A percentile compares a stretch with the other conserved stretches of the same genome.
phyloP scores from a whole-genome alignment of 306 rosid species.

The Styphnolobium japonicum region DNA sequence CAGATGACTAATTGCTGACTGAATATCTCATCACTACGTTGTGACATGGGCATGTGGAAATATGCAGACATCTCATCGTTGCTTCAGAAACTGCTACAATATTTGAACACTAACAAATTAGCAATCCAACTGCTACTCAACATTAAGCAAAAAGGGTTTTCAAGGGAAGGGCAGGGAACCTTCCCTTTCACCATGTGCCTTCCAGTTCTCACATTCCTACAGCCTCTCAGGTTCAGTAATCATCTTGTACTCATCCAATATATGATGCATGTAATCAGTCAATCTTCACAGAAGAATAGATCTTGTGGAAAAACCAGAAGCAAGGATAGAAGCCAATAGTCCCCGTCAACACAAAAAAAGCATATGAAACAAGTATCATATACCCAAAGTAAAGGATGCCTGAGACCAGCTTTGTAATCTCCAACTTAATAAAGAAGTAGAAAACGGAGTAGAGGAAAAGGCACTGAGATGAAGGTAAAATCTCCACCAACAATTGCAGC shows the following conservation, averaged over 20 bases:
- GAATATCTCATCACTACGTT: background rate
- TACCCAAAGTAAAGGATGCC: slow-evolving; percentile 94
- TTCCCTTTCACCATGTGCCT: slow-evolving; percentile 27
- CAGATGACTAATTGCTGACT: slow-evolving; percentile 2
- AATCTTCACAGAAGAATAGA: slow-evolving; percentile 95
- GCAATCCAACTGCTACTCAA: slow-evolving; percentile 44
- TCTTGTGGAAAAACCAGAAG: slow-evolving; percentile 95
- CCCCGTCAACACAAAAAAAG: slow-evolving; percentile 92
- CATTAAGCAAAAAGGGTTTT: slow-evolving; percentile 32
- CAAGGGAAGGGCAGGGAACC: slow-evolving; percentile 30
- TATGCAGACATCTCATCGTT: slow-evolving; percentile 39
- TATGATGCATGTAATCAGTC: slow-evolving; percentile 59
- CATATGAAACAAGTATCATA: slow-evolving; percentile 81
- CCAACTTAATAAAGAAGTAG: slow-evolving; percentile 95
- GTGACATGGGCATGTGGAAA: slow-evolving; percentile 13
- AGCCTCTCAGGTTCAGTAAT: slow-evolving; percentile 14
- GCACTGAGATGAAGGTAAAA: slow-evolving; percentile 92
- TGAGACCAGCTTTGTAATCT: slow-evolving; percentile 86
- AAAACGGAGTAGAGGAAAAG: slow-evolving; percentile 91
- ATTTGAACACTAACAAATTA: slow-evolving; percentile 33
- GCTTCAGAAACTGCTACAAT: slow-evolving; percentile 37
- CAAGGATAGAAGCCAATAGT: slow-evolving; percentile 97
- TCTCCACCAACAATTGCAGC: slow-evolving; percentile 99
- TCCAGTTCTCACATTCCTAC: slow-evolving; percentile 22
- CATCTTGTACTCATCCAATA: slow-evolving; percentile 9